These are phyloP conservation scores for Chamaenerion angustifolium DNA, from an alignment of 345 rosid species.

Conservation along the genomic window DNA sequence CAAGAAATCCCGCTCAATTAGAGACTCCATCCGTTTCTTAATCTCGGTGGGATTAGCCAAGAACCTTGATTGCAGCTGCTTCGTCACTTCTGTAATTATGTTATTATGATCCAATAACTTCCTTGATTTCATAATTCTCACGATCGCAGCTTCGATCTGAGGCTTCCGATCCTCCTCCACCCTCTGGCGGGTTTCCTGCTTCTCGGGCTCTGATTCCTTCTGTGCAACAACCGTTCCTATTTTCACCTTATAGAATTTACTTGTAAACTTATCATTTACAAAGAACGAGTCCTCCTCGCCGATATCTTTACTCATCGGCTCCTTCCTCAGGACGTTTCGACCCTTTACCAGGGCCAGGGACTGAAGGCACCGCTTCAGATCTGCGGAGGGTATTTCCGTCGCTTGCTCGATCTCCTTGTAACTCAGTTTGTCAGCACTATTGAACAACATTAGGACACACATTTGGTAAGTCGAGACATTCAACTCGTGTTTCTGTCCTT, in stretches of 20 bases:
- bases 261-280: slow-evolving; percentile 80
- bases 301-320: slow-evolving; percentile 95
- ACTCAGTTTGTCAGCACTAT: slow-evolving; percentile 64
- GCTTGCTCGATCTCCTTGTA: slow-evolving; percentile 95
- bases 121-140: slow-evolving; percentile 97
- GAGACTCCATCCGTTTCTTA: slow-evolving; percentile 94
- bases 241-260: slow-evolving; percentile 95
- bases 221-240: slow-evolving; percentile 98
- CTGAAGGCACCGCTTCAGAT: slow-evolving; percentile 85
- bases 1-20: slow-evolving; percentile 92
- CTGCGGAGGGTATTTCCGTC: slow-evolving; percentile 72
- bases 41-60: slow-evolving; percentile 91
- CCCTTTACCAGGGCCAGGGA: slow-evolving; percentile 90
- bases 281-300: slow-evolving; percentile 73
- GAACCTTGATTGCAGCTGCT: slow-evolving; percentile 93
- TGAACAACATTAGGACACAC: slow-evolving; percentile 91
- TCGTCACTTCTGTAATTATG: slow-evolving; percentile 79
- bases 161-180: slow-evolving; percentile 99
- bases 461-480: slow-evolving; percentile 98
- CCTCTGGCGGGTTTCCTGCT: slow-evolving; percentile 94
- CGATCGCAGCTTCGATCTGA: slow-evolving; percentile 95
- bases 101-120: slow-evolving; percentile 92
- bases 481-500: slow-evolving; percentile 96
- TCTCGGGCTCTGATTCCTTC: slow-evolving; percentile 94
- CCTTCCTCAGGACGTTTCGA: slow-evolving; percentile 85